Conservation (phyloP, 176 grass and related monocot genomes). For the Oryza rufipogon region DNA sequence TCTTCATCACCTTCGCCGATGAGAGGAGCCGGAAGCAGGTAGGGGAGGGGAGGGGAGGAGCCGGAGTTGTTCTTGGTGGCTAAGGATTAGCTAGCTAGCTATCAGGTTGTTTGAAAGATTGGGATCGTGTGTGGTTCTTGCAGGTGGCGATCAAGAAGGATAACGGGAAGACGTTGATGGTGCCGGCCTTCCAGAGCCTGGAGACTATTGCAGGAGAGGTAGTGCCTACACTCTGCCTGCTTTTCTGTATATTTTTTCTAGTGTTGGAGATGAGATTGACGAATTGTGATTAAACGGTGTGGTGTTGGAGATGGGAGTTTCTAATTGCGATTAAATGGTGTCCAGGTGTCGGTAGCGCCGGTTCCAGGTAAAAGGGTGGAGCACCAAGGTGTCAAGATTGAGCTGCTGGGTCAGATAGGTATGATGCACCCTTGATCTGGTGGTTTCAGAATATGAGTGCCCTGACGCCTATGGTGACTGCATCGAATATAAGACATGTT, state of each 20-base stretch:
- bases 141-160: conserved; percentile 85
- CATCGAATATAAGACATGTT: background rate
- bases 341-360: conserved; percentile 81
- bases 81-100: too few relatives aligned
- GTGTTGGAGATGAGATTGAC: too few relatives aligned
- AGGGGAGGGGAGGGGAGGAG: background rate
- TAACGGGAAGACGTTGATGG: conserved; percentile 76
- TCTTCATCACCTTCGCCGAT: conserved; percentile 79
- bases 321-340: conserved; percentile 12
- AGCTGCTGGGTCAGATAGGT: conserved; percentile 94
- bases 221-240: background rate
- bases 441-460: background rate
- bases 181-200: conserved; percentile 83
- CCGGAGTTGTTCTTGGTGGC: background rate
- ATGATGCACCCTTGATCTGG: conserved; percentile 8
- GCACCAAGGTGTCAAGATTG: conserved; percentile 86
- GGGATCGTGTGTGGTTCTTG: conserved; percentile 2
- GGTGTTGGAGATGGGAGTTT: background rate
- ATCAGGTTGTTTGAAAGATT: background rate
- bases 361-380: conserved; percentile 85
- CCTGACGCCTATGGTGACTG: background rate
- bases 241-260: background rate
- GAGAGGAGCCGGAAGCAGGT: conserved; percentile 85
- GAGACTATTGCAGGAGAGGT: conserved; percentile 90
- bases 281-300: background rate